Evolutionary conservation across 108 stramenopile species (phyloP).

Genomic region (Epipyxis sp.): DNA sequence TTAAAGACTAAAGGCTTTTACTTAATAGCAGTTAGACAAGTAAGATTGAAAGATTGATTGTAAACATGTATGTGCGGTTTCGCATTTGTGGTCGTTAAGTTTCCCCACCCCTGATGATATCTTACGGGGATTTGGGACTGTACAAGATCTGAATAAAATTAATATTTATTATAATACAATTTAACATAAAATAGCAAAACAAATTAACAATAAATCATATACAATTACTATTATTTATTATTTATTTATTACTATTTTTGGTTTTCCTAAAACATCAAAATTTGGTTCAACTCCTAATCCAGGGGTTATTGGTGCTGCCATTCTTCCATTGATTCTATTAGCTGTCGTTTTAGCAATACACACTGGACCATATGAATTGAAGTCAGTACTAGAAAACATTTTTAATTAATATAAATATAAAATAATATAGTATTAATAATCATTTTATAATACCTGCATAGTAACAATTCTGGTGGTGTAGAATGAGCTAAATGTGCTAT

Average conservation of each 20-base stretch:
- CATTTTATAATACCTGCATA: not conserved
- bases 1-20: no score
- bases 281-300: conserved; percentile 31
- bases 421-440: not conserved
- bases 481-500: conserved; percentile 38
- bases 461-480: not conserved
- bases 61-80: no score
- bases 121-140: no score
- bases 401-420: not conserved
- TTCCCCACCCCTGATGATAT: no score
- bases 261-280: conserved; percentile 24
- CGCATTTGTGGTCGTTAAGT: no score
- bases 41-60: no score
- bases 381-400: conserved; percentile 24
- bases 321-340: not conserved
- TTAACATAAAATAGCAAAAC: no score
- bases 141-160: no score
- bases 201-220: not conserved
- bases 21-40: no score
- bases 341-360: conserved; percentile 17
- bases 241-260: conserved; percentile 5
- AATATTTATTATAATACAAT: no score
- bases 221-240: not conserved
- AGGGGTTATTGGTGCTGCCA: conserved; percentile 5
- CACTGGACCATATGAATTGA: conserved; percentile 32